Conservation (phyloP, 176 grass and related monocot species). For the Oryza coarctata region DNA sequence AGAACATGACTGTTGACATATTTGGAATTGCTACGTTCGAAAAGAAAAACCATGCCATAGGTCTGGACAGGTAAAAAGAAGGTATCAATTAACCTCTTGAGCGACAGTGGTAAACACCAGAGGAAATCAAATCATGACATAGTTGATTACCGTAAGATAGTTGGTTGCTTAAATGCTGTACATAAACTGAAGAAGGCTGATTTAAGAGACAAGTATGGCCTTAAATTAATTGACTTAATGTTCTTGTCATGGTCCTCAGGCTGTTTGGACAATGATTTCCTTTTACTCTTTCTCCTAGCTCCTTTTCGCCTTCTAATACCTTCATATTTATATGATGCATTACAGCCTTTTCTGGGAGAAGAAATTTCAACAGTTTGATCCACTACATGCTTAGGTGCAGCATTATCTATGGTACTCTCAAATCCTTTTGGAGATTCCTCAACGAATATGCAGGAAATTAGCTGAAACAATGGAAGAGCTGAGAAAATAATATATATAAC, state of each 20-base stretch:
- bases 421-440: constrained; percentile 49
- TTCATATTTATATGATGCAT: constrained; percentile 36
- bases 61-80: constrained; percentile 43
- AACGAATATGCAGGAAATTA: constrained; percentile 65
- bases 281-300: constrained; percentile 47
- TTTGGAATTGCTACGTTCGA: constrained; percentile 70
- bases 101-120: constrained; percentile 13
- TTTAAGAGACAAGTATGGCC: constrained; percentile 48
- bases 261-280: constrained; percentile 20
- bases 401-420: background rate
- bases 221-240: constrained; percentile 19
- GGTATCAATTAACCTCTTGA: constrained; percentile 2
- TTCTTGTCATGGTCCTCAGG: constrained; percentile 37
- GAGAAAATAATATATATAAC: constrained; percentile 68
- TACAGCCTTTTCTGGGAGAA: constrained; percentile 16
- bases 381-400: constrained; percentile 14
- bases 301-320: constrained; percentile 41
- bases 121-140: constrained; percentile 11
- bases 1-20: constrained; percentile 87
- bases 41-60: constrained; percentile 90
- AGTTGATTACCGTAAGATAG: constrained; percentile 55
- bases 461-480: constrained; percentile 57
- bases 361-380: constrained; percentile 28
- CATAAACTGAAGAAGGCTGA: constrained; percentile 55
- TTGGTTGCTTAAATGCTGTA: constrained; percentile 58